Percentiles rank a stretch among this genome's conserved stretches.
phyloP scores from a whole-genome alignment of 2,329 filamentous ascomycete genomes.

The Chaetomium sp. region DNA sequence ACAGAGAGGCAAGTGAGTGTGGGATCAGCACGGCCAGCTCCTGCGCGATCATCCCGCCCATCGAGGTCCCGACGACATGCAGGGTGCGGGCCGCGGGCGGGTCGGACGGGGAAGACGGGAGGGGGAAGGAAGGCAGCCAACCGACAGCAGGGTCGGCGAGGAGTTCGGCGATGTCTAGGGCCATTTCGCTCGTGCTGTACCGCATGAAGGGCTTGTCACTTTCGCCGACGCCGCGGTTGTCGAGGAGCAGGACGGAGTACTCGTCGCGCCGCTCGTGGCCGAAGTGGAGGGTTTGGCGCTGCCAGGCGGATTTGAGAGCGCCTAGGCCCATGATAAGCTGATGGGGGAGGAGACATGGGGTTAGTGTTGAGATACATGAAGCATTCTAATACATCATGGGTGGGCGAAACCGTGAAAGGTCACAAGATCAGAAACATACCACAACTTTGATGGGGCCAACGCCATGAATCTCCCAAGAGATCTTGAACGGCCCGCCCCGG shows the following conservation, averaged over 20 bases:
- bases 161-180: slow-evolving; percentile 67
- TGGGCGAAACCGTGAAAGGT: background rate
- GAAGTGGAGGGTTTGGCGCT: slow-evolving; percentile 76
- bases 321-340: slow-evolving; percentile 80
- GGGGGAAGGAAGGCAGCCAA: slow-evolving; percentile 44
- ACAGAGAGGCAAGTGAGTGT: slow-evolving; percentile 47
- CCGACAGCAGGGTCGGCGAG: slow-evolving; percentile 52
- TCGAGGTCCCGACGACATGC: slow-evolving; percentile 71
- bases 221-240: slow-evolving; percentile 79
- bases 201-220: slow-evolving; percentile 70
- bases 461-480: slow-evolving; percentile 73
- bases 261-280: slow-evolving; percentile 61
- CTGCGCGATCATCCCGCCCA: slow-evolving; percentile 90
- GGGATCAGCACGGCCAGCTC: slow-evolving; percentile 59
- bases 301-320: slow-evolving; percentile 62
- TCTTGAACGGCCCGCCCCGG: slow-evolving; percentile 67
- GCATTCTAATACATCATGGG: too few relatives aligned
- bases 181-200: slow-evolving; percentile 83
- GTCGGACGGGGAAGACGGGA: slow-evolving; percentile 14
- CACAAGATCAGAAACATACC: slow-evolving; percentile 36
- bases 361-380: background rate
- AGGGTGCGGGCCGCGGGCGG: slow-evolving; percentile 34
- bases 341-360: slow-evolving; percentile 3
- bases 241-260: slow-evolving; percentile 70
- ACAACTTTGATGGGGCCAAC: slow-evolving; percentile 64